Conservation (phyloP, 2,329 filamentous ascomycete genomes). For the Sporothrix sp. region DNA sequence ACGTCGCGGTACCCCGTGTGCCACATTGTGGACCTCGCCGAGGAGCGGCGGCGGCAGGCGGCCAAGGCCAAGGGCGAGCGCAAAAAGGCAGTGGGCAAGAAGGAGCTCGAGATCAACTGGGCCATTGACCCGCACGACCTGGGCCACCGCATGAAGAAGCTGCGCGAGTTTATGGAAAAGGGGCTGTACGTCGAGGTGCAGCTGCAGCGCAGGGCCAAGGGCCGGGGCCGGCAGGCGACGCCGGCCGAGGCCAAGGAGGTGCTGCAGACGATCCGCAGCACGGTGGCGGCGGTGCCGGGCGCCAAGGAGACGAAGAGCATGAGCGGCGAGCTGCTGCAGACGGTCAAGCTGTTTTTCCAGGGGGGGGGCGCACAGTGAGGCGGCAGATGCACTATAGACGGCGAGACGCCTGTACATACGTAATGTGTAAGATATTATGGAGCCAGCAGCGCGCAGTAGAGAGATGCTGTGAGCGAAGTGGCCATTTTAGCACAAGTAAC, state of each 20-base stretch:
- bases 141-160: conserved; percentile 55
- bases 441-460: too few species aligned
- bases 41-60: conserved; percentile 34
- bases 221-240: conserved; percentile 47
- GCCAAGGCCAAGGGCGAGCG: conserved; percentile 33
- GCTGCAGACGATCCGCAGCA: conserved; percentile 34
- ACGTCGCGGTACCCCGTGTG: conserved; percentile 50
- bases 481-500: too few species aligned
- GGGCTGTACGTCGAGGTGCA: conserved; percentile 67
- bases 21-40: conserved; percentile 54
- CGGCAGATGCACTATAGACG: too few species aligned
- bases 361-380: conserved; percentile 20
- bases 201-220: conserved; percentile 56
- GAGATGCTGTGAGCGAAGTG: too few species aligned
- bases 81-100: conserved; percentile 37
- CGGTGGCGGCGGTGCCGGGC: conserved; percentile 24
- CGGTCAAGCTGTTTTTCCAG: conserved; percentile 30
- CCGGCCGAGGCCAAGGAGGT: conserved; percentile 51
- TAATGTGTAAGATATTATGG: too few species aligned
- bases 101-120: conserved; percentile 88
- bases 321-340: conserved; percentile 33
- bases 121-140: conserved; percentile 70
- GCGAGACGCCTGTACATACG: too few species aligned
- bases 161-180: conserved; percentile 60
- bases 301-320: conserved; percentile 32